These are phyloP conservation scores for Teratosphaeria pseudoeucalypti DNA, from an alignment of 2,329 filamentous ascomycete species.

Conservation along the genomic window DNA sequence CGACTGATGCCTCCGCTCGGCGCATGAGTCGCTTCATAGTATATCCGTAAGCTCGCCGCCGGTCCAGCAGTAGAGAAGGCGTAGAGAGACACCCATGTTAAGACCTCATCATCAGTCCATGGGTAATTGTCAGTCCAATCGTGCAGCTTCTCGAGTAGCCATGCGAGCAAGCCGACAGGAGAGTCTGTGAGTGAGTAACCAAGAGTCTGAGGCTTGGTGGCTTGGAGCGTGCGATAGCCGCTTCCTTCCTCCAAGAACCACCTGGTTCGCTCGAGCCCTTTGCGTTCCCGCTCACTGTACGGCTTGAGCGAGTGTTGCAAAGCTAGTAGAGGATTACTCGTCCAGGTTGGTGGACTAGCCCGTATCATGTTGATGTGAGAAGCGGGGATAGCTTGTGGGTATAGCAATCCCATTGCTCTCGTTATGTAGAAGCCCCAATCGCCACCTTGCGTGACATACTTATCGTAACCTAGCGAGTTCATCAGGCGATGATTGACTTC, in stretches of 20 bases:
- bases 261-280: slow-evolving; percentile 40
- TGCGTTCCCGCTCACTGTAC: slow-evolving; percentile 42
- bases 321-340: slow-evolving; percentile 46
- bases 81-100: slow-evolving; percentile 67
- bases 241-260: slow-evolving; percentile 50
- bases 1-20: slow-evolving; percentile 13
- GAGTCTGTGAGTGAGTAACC: slow-evolving; percentile 60
- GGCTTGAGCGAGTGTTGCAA: slow-evolving; percentile 46
- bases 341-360: slow-evolving; percentile 39
- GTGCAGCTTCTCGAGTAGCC: slow-evolving; percentile 73
- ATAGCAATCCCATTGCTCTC: slow-evolving; percentile 49
- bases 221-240: slow-evolving; percentile 51
- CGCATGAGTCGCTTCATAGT: slow-evolving; percentile 54
- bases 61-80: slow-evolving; percentile 60
- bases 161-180: slow-evolving; percentile 60
- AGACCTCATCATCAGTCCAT: slow-evolving; percentile 66
- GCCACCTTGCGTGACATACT: slow-evolving; percentile 53
- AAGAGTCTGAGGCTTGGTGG: slow-evolving; percentile 62
- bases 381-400: slow-evolving; percentile 47
- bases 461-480: slow-evolving; percentile 53
- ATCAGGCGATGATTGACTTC: slow-evolving; percentile 58
- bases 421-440: slow-evolving; percentile 50
- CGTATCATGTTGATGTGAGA: slow-evolving; percentile 54
- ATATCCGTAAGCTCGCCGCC: slow-evolving; percentile 57
- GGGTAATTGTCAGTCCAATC: slow-evolving; percentile 60